Base-by-base conservation (phyloP, 495 filamentous ascomycete species). In the Podospora appendiculata region DNA sequence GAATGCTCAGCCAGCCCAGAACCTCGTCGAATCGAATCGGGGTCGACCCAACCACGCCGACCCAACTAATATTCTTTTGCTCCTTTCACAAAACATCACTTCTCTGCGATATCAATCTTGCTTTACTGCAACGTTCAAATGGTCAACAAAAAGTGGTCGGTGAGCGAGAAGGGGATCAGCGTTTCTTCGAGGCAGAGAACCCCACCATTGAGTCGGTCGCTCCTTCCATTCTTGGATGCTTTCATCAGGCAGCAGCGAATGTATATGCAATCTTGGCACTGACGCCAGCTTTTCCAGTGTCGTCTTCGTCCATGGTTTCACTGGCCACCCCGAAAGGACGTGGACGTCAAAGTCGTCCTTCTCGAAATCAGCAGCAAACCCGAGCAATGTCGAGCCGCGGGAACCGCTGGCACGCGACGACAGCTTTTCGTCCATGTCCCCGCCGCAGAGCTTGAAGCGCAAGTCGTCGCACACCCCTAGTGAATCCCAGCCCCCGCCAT, bases 301-400 rank as follows among this genome's bases (percentile, higher is more conserved):
- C 19, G 3, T 43, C 39, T 51, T 51, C 19, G 41, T 51, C 40
- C 49, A 51, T 34, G 49, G 49, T n/a, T 45, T 51, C 14, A 51
- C 49, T 17, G 49, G 49, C 13, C 40, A 51, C 13, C 49, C 40
- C 25, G 49, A 51, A 51, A 33, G 40, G 16, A 51, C 49, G 9
- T 51, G 49, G 49, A 51, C 49, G 10, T 17, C 18, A 1, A 17
- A 44, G 5, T 25, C 25, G 2, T 5, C 25, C 25, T 25, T 25
- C 2, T 25, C 25, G 25, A 3, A 4, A 17, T 17, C 40, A 3
- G 3, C 11, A 41, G 2, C 38, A 4, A 1, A 16, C 2, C 12
- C 38, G 14, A 16, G 11, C 38, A 7, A 16, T 12, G 38, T 7
- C 38, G 38, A 41, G 3, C 38, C 4, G 38, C 12, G 1, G 12